A percentile compares a stretch with the other conserved stretches of the same genome.
Evolutionary conservation across 148 eudicot species (phyloP).

Genomic region (Cornus florida): DNA sequence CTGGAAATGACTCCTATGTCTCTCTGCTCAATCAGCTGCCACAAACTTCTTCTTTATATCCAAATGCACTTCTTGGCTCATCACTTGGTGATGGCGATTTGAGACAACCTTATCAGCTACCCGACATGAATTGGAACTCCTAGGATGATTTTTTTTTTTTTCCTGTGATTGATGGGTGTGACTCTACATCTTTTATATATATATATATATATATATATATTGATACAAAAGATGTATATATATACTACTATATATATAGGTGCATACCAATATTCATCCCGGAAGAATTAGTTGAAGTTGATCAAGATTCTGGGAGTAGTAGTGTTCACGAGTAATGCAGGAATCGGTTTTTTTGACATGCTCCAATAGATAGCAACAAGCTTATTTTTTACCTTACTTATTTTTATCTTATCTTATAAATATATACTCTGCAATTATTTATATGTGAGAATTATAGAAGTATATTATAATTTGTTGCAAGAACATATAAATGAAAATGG

Average conservation of each 20-base stretch:
- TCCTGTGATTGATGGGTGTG: neutral
- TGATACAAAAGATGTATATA: neutral
- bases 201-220: neutral
- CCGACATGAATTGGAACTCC: constrained; percentile 22
- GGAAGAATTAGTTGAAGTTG: neutral
- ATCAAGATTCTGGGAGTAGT: too few species aligned
- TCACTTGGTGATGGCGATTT: constrained; percentile 9
- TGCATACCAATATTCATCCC: neutral
- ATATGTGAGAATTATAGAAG: neutral
- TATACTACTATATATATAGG: neutral
- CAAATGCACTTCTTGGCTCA: constrained; percentile 7
- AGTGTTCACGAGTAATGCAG: too few species aligned
- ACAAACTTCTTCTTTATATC: neutral
- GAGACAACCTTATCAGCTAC: constrained; percentile 17
- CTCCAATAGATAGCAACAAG: too few species aligned
- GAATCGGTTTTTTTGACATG: too few species aligned
- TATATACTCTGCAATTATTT: neutral
- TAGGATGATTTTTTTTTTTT: neutral
- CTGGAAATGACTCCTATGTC: constrained; percentile 3
- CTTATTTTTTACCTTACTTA: too few species aligned
- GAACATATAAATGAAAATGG: neutral
- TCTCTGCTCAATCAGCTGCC: constrained; percentile 19
- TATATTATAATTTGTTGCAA: neutral
- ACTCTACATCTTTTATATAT: neutral
- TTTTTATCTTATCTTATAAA: neutral